Percentiles rank a stretch among this genome's conserved stretches.
These are phyloP conservation scores for Sporothrix globosa DNA, from an alignment of 2,329 filamentous ascomycete genomes.

Conservation along the genomic window DNA sequence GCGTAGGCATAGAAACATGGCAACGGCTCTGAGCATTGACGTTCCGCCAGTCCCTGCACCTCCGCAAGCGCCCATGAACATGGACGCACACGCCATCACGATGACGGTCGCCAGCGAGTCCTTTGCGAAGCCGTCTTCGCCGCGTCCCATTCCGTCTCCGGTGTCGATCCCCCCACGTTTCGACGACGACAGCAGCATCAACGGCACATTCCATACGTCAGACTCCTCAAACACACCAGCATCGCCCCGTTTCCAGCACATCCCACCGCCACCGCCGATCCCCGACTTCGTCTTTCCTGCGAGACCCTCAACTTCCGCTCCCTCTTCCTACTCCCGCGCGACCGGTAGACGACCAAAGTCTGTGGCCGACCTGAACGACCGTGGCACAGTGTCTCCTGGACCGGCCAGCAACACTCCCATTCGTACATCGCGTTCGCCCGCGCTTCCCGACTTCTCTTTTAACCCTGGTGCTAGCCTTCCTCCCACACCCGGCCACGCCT, in stretches of 20 bases:
- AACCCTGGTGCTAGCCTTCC: slow-evolving; percentile 46
- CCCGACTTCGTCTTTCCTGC: slow-evolving; percentile 68
- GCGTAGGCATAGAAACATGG: slow-evolving; percentile 46
- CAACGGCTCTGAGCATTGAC: slow-evolving; percentile 40
- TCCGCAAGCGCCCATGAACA: slow-evolving; percentile 1
- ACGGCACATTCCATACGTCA: slow-evolving; percentile 34
- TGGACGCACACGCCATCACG: background rate
- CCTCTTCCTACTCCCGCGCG: slow-evolving; percentile 53
- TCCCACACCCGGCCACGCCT: slow-evolving; percentile 44
- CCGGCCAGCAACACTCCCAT: no score
- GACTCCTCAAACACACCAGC: slow-evolving; percentile 41
- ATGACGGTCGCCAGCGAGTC: slow-evolving; percentile 31
- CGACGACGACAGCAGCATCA: slow-evolving; percentile 34
- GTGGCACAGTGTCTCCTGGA: slow-evolving; percentile 32
- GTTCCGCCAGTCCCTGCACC: slow-evolving; percentile 17
- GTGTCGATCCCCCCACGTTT: slow-evolving; percentile 41
- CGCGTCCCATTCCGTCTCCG: slow-evolving; percentile 38
- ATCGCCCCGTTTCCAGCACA: slow-evolving; percentile 42
- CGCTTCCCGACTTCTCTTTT: slow-evolving; percentile 60
- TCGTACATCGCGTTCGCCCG: slow-evolving; percentile 45
- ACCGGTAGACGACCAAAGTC: slow-evolving; percentile 58
- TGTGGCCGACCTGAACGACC: slow-evolving; percentile 52
- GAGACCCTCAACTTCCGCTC: slow-evolving; percentile 51
- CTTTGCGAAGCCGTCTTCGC: slow-evolving; percentile 34
- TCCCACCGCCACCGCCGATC: slow-evolving; percentile 57